These are phyloP conservation scores for Crithidia mellificae DNA, from an alignment of 208 protist genomes.

Conservation along the genomic window DNA sequence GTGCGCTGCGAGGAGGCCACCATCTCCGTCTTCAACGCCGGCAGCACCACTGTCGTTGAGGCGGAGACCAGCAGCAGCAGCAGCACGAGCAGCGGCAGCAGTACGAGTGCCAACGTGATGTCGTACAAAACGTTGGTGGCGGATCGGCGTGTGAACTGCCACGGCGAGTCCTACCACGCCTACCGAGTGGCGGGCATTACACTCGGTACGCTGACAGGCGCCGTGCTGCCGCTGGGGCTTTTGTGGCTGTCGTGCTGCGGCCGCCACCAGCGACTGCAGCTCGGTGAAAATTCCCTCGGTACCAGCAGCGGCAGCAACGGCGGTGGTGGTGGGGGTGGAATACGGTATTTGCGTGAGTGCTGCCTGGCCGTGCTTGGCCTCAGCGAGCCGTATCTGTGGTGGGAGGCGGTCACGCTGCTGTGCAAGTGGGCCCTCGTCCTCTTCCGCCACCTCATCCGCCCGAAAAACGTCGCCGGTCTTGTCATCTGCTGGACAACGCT, in stretches of 20 bases:
- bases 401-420: constrained; percentile 19
- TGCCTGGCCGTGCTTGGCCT: constrained; percentile 18
- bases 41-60: no score
- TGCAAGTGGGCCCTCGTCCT: constrained; percentile 25
- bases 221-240: constrained; percentile 22
- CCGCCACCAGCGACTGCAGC: no score
- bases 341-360: constrained; percentile 16
- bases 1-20: constrained; percentile 34
- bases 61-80: neutral
- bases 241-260: constrained; percentile 16
- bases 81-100: neutral
- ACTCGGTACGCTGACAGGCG: constrained; percentile 25
- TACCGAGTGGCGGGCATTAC: constrained; percentile 37
- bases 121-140: constrained; percentile 5
- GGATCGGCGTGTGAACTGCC: constrained; percentile 34
- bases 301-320: neutral
- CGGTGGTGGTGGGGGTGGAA: neutral
- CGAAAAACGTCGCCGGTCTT: constrained; percentile 20
- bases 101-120: neutral
- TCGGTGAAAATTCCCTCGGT: no score
- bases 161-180: neutral
- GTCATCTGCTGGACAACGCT: constrained; percentile 25
- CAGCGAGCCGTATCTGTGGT: constrained; percentile 27
- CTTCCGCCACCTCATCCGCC: constrained; percentile 15
- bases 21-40: neutral